These are phyloP conservation scores for Penicillium fuscoglaucum DNA, from an alignment of 2,329 filamentous ascomycete genomes.

Conservation along the genomic window DNA sequence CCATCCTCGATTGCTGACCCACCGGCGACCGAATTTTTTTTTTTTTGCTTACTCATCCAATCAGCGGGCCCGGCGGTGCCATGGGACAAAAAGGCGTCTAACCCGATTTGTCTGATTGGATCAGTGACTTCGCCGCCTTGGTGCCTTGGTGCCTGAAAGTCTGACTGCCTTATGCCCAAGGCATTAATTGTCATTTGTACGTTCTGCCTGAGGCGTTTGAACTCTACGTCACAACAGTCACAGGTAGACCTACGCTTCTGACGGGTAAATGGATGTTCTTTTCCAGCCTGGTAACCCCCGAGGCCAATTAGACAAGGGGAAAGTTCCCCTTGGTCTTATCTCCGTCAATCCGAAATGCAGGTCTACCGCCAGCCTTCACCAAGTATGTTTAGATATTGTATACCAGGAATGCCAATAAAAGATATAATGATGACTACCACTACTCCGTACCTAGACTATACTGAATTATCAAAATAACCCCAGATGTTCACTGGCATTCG, in stretches of 20 bases:
- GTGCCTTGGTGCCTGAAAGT: not conserved
- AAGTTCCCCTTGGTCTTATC: not conserved
- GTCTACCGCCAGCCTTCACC: not conserved
- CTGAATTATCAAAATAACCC: not conserved
- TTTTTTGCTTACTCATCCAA: conserved; percentile 14
- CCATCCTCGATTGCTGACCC: conserved; percentile 11
- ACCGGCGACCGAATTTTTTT: conserved; percentile 7
- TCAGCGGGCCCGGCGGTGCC: conserved; percentile 6
- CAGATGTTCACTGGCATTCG: not conserved
- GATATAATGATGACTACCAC: not conserved
- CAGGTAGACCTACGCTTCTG: not conserved
- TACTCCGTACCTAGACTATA: not conserved
- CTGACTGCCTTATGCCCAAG: not conserved
- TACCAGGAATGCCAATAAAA: not conserved
- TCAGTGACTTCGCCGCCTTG: not conserved
- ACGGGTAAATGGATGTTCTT: conserved; percentile 6
- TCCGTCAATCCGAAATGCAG: not conserved
- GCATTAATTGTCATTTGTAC: not conserved
- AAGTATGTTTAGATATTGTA: not conserved
- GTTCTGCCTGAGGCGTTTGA: not conserved
- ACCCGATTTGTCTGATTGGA: conserved; percentile 2
- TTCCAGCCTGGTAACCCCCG: not conserved
- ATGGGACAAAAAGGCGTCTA: conserved; percentile 2
- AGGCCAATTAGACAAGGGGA: not conserved
- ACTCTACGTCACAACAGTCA: not conserved